Evolutionary conservation across 192 early-diverging fungal species (phyloP).

Genomic region (Entophlyctis luteolus): DNA sequence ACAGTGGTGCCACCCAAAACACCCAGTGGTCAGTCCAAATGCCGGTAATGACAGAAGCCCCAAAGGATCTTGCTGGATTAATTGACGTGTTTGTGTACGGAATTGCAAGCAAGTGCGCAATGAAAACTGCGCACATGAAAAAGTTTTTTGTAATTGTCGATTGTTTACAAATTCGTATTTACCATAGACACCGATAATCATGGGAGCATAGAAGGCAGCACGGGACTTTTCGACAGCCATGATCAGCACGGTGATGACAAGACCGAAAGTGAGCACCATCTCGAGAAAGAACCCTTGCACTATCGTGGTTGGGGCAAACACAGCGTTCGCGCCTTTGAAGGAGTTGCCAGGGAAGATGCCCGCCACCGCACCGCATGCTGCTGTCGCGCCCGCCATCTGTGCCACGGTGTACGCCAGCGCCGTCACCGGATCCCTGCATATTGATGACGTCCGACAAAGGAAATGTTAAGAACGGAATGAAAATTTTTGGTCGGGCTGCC

Average conservation of each 20-base stretch:
- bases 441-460: no score
- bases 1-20: constrained; percentile 60
- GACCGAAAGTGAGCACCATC: constrained; percentile 40
- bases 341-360: constrained; percentile 27
- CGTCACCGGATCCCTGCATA: constrained; percentile 9
- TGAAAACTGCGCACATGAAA: constrained; percentile 28
- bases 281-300: constrained; percentile 40
- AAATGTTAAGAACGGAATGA: constrained; percentile 2
- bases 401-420: constrained; percentile 49
- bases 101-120: constrained; percentile 37
- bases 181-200: constrained; percentile 38
- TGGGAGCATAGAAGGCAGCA: constrained; percentile 36
- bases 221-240: constrained; percentile 44
- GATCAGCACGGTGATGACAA: constrained; percentile 37
- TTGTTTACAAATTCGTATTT: not conserved
- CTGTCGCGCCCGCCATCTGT: constrained; percentile 54
- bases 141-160: not conserved
- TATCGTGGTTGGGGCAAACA: constrained; percentile 2
- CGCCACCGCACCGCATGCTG: constrained; percentile 38
- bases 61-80: constrained; percentile 67
- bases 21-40: constrained; percentile 55
- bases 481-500: not conserved
- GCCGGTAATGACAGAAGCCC: constrained; percentile 43
- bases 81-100: constrained; percentile 51
- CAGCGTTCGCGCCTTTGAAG: constrained; percentile 29